Evolutionary conservation across 306 rosid species (phyloP).

Genomic region (Phaseolus lunatus): DNA sequence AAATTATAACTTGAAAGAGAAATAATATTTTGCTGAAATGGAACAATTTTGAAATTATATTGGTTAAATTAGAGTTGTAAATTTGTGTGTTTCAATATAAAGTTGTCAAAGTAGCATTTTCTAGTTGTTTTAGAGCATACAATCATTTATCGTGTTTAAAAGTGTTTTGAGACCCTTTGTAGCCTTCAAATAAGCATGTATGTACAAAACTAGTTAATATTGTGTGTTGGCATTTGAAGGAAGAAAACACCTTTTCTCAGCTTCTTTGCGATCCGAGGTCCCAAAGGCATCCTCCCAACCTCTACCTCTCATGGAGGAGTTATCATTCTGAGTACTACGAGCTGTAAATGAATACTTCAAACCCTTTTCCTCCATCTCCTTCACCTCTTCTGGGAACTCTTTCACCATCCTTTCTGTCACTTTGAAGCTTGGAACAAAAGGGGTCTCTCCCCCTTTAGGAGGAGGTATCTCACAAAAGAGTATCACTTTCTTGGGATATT

Average conservation of each 20-base stretch:
- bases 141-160: no score
- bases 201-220: not conserved
- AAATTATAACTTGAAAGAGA: no score
- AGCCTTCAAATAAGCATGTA: not conserved
- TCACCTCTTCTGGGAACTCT: conserved; percentile 75
- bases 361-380: conserved; percentile 65
- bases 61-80: no score
- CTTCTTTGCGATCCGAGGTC: conserved; percentile 65
- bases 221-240: not conserved
- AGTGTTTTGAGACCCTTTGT: no score
- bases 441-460: conserved; percentile 88
- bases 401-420: conserved; percentile 72
- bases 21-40: no score
- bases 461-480: conserved; percentile 84
- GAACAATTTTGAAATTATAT: no score
- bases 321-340: conserved; percentile 56
- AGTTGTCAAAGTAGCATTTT: no score
- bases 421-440: conserved; percentile 80
- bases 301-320: conserved; percentile 83
- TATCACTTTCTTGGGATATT: conserved; percentile 64
- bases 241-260: conserved; percentile 62
- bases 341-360: conserved; percentile 74
- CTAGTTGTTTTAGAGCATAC: no score
- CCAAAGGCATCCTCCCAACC: conserved; percentile 84
- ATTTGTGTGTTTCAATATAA: no score